Percentiles rank a stretch among this genome's conserved stretches.
Conservation (phyloP, 2,329 filamentous ascomycete genomes). For the Fusarium tupiense region DNA sequence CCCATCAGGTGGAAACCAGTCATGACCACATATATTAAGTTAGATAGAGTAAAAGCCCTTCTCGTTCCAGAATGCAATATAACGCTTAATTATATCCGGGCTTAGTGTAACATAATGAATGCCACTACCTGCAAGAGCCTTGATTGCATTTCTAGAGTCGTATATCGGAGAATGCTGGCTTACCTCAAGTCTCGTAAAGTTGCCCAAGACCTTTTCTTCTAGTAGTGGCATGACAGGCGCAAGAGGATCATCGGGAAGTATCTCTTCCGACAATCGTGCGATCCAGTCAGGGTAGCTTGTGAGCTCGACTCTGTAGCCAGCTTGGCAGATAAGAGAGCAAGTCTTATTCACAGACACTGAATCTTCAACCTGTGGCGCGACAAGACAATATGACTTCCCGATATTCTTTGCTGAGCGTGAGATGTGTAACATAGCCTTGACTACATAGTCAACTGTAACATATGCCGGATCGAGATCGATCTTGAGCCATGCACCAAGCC, state of each 20-base stretch:
- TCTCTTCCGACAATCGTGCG: neutral
- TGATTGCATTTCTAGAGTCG: neutral
- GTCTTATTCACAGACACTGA: neutral
- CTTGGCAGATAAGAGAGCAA: neutral
- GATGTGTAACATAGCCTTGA: neutral
- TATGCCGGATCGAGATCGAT: neutral
- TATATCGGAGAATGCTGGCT: neutral
- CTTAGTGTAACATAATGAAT: neutral
- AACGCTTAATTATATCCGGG: neutral
- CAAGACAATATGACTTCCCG: neutral
- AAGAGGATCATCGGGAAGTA: neutral
- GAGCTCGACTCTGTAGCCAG: neutral
- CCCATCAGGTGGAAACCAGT: neutral
- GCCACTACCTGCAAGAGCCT: neutral
- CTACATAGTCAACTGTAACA: neutral
- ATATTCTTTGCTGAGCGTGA: neutral
- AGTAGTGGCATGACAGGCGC: neutral
- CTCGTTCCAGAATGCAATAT: neutral
- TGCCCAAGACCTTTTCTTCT: neutral
- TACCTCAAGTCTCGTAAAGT: neutral
- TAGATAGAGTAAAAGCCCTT: neutral
- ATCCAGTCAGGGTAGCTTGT: neutral
- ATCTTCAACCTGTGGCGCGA: neutral
- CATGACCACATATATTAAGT: accelerated
- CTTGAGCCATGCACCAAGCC: neutral